Evolutionary conservation across 1,139 yeast species (phyloP).

Genomic region (Kurtzmaniella quercitrusa): DNA sequence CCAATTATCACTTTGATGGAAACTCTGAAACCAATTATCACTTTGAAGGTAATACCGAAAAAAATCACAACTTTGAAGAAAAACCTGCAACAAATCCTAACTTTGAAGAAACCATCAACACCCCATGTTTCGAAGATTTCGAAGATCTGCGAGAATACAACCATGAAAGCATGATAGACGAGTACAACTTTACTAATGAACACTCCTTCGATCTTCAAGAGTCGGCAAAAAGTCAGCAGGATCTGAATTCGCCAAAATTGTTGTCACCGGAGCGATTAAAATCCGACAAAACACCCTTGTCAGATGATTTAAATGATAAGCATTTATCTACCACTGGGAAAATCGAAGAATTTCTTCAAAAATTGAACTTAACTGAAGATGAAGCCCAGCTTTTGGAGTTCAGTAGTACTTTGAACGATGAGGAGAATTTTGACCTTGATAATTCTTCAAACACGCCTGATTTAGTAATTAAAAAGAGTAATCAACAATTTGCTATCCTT

Average conservation of each 20-base stretch:
- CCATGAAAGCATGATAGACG: not conserved
- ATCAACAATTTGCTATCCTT: not conserved
- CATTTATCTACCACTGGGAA: not conserved
- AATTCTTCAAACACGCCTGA: not conserved
- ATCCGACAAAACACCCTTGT: not conserved
- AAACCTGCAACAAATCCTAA: too few relatives aligned
- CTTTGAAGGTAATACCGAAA: too few relatives aligned
- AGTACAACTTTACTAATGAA: not conserved
- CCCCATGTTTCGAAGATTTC: too few relatives aligned
- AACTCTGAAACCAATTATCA: too few relatives aligned
- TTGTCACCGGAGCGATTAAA: not conserved
- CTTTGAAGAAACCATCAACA: too few relatives aligned
- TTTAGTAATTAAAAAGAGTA: not conserved
- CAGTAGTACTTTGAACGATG: not conserved
- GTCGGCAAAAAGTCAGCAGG: not conserved
- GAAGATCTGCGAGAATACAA: not conserved
- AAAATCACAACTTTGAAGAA: too few relatives aligned
- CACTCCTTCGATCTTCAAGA: not conserved
- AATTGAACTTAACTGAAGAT: not conserved
- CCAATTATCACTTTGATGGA: too few relatives aligned
- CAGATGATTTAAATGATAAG: not conserved
- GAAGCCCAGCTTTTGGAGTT: not conserved
- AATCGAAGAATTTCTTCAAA: constrained; percentile 1
- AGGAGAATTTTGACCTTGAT: not conserved
- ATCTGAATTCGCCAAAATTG: not conserved